These are phyloP conservation scores for Calocera cornea DNA, from an alignment of 768 basidiomycete genomes.

Conservation along the genomic window DNA sequence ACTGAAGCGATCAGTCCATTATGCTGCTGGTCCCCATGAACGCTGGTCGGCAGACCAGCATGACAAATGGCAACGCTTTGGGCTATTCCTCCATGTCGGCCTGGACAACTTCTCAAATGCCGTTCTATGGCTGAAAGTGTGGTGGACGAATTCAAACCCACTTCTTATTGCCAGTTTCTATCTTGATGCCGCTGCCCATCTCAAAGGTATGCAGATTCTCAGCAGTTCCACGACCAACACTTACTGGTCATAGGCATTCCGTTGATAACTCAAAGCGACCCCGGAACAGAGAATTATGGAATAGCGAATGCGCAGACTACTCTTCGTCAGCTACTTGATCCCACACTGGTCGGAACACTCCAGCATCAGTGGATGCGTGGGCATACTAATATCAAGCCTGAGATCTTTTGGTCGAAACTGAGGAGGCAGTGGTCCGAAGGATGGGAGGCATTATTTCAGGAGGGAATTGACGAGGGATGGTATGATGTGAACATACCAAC, in stretches of 20 bases:
- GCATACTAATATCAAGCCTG: constrained; percentile 33
- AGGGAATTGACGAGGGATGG: constrained; percentile 20
- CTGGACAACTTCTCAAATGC: constrained; percentile 15
- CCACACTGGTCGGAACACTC: constrained; percentile 24
- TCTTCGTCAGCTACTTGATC: constrained; percentile 31
- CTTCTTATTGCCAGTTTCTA: not conserved
- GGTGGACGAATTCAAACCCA: constrained; percentile 3
- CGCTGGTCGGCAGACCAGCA: constrained; percentile 32
- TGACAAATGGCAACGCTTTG: constrained; percentile 34
- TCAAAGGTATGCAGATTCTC: not conserved
- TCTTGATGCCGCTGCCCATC: not conserved
- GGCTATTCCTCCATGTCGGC: constrained; percentile 22
- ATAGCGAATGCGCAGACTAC: constrained; percentile 33
- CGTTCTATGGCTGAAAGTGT: not conserved
- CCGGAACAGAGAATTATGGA: constrained; percentile 31
- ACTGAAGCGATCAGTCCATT: constrained; percentile 24
- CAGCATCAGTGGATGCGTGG: constrained; percentile 31
- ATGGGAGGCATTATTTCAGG: constrained; percentile 27
- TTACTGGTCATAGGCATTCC: constrained; percentile 19
- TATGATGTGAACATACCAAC: constrained; percentile 1
- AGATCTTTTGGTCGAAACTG: constrained; percentile 30
- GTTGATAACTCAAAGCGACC: constrained; percentile 33
- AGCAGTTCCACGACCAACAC: not conserved
- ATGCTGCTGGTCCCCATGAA: constrained; percentile 33
- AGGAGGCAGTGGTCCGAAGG: constrained; percentile 23